A percentile compares a stretch with the other conserved stretches of the same genome.
These are phyloP conservation scores for Phaffomyces opuntiae DNA, from an alignment of 805 yeast species.

Conservation along the genomic window DNA sequence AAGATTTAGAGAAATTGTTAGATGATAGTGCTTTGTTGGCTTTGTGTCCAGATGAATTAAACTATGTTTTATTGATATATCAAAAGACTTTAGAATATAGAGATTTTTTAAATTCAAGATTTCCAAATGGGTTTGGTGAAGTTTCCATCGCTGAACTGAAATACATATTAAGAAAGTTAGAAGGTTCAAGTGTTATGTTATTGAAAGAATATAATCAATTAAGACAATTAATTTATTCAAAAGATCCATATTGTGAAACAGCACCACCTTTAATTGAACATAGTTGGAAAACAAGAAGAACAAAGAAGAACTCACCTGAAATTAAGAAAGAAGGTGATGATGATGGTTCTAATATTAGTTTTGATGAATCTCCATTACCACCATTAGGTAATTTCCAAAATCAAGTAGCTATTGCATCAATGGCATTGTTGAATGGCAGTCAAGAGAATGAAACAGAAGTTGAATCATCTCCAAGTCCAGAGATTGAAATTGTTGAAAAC, in stretches of 20 bases:
- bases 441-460: too few species aligned
- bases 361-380: neutral
- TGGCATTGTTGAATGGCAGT: neutral
- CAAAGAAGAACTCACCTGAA: neutral
- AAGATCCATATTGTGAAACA: conserved; percentile 21
- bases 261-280: conserved; percentile 22
- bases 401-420: neutral
- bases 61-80: conserved; percentile 13
- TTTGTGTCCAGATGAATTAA: conserved; percentile 30
- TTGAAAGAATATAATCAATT: conserved; percentile 27
- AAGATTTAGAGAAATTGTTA: conserved; percentile 24
- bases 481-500: too few species aligned
- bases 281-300: conserved; percentile 19
- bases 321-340: neutral
- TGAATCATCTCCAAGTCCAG: too few species aligned
- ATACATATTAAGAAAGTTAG: conserved; percentile 40
- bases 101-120: conserved; percentile 13
- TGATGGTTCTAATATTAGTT: neutral
- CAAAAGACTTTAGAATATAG: conserved; percentile 16
- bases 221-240: conserved; percentile 20
- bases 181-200: conserved; percentile 34
- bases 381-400: neutral
- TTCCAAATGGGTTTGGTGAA: conserved; percentile 10
- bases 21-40: conserved; percentile 24
- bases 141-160: conserved; percentile 24